Evolutionary conservation across 148 eudicot genomes (phyloP).

Genomic region (Arbutus unedo): DNA sequence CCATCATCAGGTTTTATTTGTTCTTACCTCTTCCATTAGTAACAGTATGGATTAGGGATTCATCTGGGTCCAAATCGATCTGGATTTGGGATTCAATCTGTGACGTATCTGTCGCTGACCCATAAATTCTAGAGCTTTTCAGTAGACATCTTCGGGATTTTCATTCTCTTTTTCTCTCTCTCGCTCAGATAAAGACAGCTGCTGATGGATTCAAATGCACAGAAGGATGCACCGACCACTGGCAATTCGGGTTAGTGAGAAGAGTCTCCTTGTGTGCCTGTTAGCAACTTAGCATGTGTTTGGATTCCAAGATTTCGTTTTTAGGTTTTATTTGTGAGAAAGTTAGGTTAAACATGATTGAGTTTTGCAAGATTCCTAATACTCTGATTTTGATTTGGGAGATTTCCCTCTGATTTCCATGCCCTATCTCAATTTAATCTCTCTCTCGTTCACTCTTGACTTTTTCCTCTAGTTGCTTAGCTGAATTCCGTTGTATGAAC

Average conservation of each 20-base stretch:
- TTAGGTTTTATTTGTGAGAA: not conserved
- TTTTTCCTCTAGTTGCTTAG: not conserved
- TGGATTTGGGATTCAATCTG: not conserved
- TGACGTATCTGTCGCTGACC: not conserved
- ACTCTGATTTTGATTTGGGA: not conserved
- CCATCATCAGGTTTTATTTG: not conserved
- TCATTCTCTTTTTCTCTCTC: not conserved
- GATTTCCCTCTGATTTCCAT: not conserved
- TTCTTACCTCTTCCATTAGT: not conserved
- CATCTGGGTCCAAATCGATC: not conserved
- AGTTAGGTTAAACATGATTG: not conserved
- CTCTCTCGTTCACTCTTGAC: not conserved
- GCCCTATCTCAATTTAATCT: not conserved
- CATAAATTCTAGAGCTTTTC: not conserved
- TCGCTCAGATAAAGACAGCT: conserved; percentile 1
- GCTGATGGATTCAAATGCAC: conserved; percentile 47
- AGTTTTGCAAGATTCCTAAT: not conserved
- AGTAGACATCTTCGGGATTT: not conserved
- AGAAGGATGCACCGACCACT: conserved; percentile 27
- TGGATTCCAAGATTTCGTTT: not conserved
- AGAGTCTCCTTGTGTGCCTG: not conserved
- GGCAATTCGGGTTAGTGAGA: conserved; percentile 27
- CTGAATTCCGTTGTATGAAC: not conserved
- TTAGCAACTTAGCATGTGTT: not conserved
- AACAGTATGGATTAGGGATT: not conserved